A percentile compares a stretch with the other conserved stretches of the same genome.
These are phyloP conservation scores for Irpex lacteus DNA, from an alignment of 1,284 basidiomycete genomes.

Conservation along the genomic window DNA sequence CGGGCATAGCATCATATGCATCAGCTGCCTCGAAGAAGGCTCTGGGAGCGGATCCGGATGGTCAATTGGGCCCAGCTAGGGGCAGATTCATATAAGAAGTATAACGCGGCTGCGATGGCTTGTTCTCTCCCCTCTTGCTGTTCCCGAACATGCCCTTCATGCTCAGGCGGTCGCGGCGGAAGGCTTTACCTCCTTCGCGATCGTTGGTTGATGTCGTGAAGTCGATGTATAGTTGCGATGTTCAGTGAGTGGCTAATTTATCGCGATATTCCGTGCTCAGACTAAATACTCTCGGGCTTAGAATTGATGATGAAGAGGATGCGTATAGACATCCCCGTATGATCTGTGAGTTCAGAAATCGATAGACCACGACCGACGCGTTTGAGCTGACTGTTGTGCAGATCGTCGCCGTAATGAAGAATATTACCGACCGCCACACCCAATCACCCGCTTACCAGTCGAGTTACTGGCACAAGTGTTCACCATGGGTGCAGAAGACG, in stretches of 20 bases:
- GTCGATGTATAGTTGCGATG: constrained; percentile 30
- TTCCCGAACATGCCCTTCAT: constrained; percentile 30
- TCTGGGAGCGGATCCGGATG: neutral
- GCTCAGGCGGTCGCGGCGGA: constrained; percentile 35
- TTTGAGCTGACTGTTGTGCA: neutral
- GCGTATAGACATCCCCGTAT: neutral
- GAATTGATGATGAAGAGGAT: neutral
- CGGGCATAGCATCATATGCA: neutral
- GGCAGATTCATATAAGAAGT: constrained; percentile 10
- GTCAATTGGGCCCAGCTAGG: neutral
- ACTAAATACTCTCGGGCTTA: neutral
- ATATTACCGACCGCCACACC: constrained; percentile 31
- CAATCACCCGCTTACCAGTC: constrained; percentile 52
- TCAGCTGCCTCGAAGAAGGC: neutral
- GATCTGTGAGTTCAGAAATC: constrained; percentile 5
- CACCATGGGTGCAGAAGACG: constrained; percentile 51
- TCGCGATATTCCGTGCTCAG: neutral
- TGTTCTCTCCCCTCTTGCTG: neutral
- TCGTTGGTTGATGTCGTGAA: constrained; percentile 35
- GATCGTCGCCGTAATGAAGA: constrained; percentile 3
- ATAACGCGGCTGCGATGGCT: neutral
- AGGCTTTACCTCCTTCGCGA: constrained; percentile 32
- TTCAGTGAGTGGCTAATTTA: constrained; percentile 23
- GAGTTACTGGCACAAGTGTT: constrained; percentile 65
- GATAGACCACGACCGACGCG: neutral